Conservation (phyloP, 805 yeast species). For the Saccharomycopsis babjevae region DNA sequence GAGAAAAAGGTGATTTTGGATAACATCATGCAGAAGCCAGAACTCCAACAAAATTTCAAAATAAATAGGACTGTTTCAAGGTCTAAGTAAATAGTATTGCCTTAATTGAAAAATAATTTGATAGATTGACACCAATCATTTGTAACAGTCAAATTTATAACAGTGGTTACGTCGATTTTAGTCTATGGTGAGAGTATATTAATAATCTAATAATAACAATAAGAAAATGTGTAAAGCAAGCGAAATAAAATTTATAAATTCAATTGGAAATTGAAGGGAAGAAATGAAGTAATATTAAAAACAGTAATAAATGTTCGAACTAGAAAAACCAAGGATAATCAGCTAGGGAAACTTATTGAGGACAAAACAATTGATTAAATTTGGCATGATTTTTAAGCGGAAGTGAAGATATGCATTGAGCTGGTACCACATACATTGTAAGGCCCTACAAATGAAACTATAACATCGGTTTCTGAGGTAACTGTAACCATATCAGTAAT, state of each 20-base stretch:
- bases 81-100: neutral
- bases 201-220: neutral
- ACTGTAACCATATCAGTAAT: slow-evolving; percentile 7
- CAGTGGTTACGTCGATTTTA: too few relatives aligned
- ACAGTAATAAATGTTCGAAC: neutral
- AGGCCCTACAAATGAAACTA: slow-evolving; percentile 4
- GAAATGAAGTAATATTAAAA: neutral
- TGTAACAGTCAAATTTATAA: too few relatives aligned
- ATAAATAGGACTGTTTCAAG: neutral
- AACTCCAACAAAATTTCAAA: neutral
- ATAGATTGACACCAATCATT: too few relatives aligned
- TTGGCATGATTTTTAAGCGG: neutral
- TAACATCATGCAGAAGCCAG: neutral
- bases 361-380: too few relatives aligned
- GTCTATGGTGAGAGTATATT: neutral
- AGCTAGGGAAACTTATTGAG: too few relatives aligned
- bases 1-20: neutral
- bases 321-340: too few relatives aligned
- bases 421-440: neutral
- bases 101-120: too few relatives aligned
- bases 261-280: neutral
- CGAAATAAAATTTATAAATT: neutral
- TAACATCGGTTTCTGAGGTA: slow-evolving; percentile 3
- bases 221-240: neutral
- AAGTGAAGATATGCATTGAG: neutral